Percentiles rank a stretch among this genome's conserved stretches.
phyloP scores from a whole-genome alignment of 345 rosid species.

The Salix brachista region DNA sequence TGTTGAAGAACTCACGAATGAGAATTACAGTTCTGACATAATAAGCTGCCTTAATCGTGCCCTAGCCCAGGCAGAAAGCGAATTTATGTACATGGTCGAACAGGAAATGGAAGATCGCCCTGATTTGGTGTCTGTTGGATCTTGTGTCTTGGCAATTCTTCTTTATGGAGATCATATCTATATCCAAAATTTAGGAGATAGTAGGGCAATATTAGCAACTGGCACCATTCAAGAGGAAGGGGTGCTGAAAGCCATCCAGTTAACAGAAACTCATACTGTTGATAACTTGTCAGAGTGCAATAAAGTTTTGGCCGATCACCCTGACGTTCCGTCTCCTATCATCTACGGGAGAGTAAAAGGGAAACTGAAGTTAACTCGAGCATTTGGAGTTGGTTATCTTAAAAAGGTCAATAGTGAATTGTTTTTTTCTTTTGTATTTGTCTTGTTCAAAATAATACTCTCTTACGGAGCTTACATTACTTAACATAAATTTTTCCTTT shows the following conservation, averaged over 20 bases:
- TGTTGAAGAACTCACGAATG: background rate
- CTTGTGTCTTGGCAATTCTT: constrained; percentile 3
- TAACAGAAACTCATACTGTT: constrained; percentile 1
- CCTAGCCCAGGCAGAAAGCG: background rate
- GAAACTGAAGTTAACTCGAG: constrained; percentile 7
- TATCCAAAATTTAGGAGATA: constrained; percentile 1
- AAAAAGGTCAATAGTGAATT: background rate
- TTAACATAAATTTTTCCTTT: background rate
- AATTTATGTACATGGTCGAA: constrained; percentile 3
- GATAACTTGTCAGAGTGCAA: background rate
- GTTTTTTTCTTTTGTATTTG: background rate
- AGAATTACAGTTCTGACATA: background rate
- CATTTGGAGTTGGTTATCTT: constrained; percentile 6
- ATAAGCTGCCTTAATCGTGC: background rate
- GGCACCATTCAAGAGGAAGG: background rate
- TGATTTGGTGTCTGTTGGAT: constrained; percentile 3
- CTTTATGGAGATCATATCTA: background rate
- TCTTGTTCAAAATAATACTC: background rate
- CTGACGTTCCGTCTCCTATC: background rate
- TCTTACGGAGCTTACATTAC: background rate
- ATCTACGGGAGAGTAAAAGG: background rate
- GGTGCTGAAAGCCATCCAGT: background rate
- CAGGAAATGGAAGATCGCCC: constrained; percentile 9
- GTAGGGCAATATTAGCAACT: constrained; percentile 2
- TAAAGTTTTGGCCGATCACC: constrained; percentile 3